Conservation (phyloP, 345 rosid species). For the Syzygium oleosum region DNA sequence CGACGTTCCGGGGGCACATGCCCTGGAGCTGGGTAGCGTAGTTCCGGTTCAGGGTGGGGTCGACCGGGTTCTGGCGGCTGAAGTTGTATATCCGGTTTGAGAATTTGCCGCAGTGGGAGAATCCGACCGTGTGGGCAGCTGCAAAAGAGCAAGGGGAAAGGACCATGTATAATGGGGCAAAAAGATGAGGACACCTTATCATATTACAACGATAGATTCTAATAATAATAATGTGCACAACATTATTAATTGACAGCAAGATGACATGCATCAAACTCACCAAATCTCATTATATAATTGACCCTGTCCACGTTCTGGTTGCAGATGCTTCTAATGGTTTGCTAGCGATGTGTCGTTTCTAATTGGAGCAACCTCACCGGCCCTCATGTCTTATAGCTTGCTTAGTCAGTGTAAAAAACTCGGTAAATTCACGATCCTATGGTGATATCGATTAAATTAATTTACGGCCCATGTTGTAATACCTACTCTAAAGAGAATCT, state of each 20-base stretch:
- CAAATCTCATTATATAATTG: neutral
- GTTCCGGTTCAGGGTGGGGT: constrained; percentile 47
- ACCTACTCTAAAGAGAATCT: neutral
- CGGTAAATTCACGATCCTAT: neutral
- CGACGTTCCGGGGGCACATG: constrained; percentile 66
- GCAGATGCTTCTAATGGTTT: neutral
- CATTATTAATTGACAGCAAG: neutral
- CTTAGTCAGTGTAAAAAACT: neutral
- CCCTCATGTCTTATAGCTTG: neutral
- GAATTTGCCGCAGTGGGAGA: constrained; percentile 60
- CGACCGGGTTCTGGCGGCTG: constrained; percentile 33
- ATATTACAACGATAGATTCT: neutral
- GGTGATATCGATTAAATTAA: neutral
- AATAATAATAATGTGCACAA: neutral
- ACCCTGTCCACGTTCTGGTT: neutral
- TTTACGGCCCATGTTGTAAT: neutral
- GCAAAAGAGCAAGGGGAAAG: constrained; percentile 1
- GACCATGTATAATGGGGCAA: neutral
- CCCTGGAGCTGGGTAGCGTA: constrained; percentile 46
- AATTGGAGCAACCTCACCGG: neutral
- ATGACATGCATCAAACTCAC: neutral
- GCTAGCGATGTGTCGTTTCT: neutral
- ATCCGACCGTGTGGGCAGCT: constrained; percentile 87
- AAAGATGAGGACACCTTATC: neutral
- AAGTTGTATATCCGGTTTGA: constrained; percentile 52